These are phyloP conservation scores for Globisporangium apiculatum DNA, from an alignment of 352 stramenopile genomes.

Conservation along the genomic window DNA sequence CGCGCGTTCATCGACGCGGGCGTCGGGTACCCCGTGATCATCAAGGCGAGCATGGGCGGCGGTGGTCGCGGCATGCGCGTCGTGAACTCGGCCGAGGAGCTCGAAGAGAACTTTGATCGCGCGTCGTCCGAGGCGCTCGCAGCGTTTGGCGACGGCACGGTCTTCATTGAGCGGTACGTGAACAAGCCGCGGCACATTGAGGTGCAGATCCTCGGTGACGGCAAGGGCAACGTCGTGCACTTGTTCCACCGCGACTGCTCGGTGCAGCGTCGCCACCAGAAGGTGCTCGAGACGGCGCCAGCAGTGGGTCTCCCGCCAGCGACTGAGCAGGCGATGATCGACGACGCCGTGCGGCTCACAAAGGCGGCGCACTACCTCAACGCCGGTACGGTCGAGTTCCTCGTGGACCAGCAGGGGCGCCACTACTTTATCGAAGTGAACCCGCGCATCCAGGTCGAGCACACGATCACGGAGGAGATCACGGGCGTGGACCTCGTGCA, in stretches of 20 bases:
- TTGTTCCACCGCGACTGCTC: conserved; percentile 97
- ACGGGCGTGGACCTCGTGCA: conserved; percentile 96
- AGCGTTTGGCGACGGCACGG: conserved; percentile 92
- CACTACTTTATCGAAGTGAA: conserved; percentile 99
- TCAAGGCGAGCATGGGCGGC: conserved; percentile 97
- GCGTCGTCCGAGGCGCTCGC: conserved; percentile 83
- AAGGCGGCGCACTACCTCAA: conserved; percentile 92
- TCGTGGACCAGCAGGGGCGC: conserved; percentile 90
- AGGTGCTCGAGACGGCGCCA: conserved; percentile 94
- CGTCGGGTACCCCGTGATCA: conserved; percentile 94
- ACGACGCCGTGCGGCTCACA: conserved; percentile 89
- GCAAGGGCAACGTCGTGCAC: conserved; percentile 92
- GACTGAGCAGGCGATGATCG: conserved; percentile 89
- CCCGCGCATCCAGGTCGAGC: conserved; percentile 95
- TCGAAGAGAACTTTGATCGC: conserved; percentile 85
- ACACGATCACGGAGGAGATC: conserved; percentile 91
- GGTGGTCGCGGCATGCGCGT: conserved; percentile 97
- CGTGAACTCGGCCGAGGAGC: conserved; percentile 72
- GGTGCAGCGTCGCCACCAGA: conserved; percentile 97
- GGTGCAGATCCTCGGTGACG: conserved; percentile 96
- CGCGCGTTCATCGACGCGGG: conserved; percentile 86
- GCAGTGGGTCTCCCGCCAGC: conserved; percentile 77
- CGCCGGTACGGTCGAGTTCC: conserved; percentile 98
- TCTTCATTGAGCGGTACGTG: conserved; percentile 97
- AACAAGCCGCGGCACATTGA: conserved; percentile 95